A percentile compares a stretch with the other conserved stretches of the same genome.
Evolutionary conservation across 139 green algal genomes (phyloP).

Genomic region (Deuterostichococcus epilithicus): DNA sequence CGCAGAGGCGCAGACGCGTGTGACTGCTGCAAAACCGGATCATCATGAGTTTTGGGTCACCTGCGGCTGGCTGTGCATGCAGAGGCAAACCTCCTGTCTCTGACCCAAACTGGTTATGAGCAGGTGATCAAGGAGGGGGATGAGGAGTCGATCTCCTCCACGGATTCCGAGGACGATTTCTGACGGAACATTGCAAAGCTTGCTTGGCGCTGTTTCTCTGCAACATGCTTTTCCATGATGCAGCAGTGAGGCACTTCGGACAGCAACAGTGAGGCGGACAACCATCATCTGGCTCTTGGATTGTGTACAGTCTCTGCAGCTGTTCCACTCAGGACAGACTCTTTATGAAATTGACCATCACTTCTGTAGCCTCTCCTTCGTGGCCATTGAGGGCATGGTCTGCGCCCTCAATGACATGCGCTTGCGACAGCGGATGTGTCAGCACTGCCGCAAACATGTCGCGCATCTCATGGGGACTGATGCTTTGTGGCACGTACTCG

Average conservation of each 20-base stretch:
- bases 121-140: background rate
- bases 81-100: background rate
- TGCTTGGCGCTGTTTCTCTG: too few relatives aligned
- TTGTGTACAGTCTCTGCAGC: too few relatives aligned
- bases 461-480: conserved; percentile 8
- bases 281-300: too few relatives aligned
- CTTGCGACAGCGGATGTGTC: conserved; percentile 18
- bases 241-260: too few relatives aligned
- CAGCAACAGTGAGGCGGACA: too few relatives aligned
- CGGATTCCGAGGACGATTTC: background rate
- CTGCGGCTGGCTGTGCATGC: background rate
- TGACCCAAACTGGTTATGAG: background rate
- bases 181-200: background rate
- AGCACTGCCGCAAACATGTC: conserved; percentile 20
- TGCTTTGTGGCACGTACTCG: conserved; percentile 35
- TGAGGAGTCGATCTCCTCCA: background rate
- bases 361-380: conserved; percentile 23
- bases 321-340: background rate
- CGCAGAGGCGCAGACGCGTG: too few relatives aligned
- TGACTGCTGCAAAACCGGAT: too few relatives aligned
- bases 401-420: conserved; percentile 26
- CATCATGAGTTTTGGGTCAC: too few relatives aligned
- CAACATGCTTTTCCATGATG: too few relatives aligned
- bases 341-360: conserved; percentile 24
- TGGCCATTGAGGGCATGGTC: conserved; percentile 30